Base-by-base conservation (phyloP, 202 grass and related monocot genomes). In the Panicum hallii region DNA sequence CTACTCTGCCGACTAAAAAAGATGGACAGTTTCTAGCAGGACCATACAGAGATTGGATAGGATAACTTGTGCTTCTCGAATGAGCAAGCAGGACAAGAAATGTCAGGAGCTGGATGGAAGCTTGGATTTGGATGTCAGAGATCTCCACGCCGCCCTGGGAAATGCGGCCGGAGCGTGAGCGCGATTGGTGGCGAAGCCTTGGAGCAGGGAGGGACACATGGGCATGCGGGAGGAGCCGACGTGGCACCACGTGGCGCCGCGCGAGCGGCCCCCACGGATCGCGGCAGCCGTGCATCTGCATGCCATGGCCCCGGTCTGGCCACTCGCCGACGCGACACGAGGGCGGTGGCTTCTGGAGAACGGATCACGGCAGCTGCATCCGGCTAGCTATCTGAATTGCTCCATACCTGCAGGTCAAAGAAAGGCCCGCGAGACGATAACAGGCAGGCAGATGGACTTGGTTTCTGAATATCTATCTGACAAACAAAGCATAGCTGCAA, bases 111-210 rank as follows among this genome's bases (percentile, higher is more conserved):
- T 16, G 32, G 36, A 71, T 5, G 66, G 36, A 58, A 82, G 32
- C 2, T 71, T 71, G 12, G 66, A 54, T 86, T 87, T 74, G 61
- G 52, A 23, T 48, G 78, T 87, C 58, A 81, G 64, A 57, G 7
- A 2, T 0, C 49, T 57, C 7, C 9, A 22, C 20, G 16, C 16
- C 52, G 49, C 30, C 79, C 50, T 58, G 6, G 65, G 79, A 58
- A 81, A 55, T 56, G 49, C 65, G 56, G 79, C 63, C 30, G 43
- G 26, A 20, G 9, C 20, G 15, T 30, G 2, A 1, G n/a, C 40
- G 22, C 15, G 1, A 56, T 10, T 44, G 55, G 20, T 62, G 72
- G 46, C 14, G 32, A 63, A 41, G 23, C 56, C 8, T 77, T 55
- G 28, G 9, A 10, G 47, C 28, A 5, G 7, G 5, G 28, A 54